Conservation (phyloP, 2,329 filamentous ascomycete genomes). For the Chrysosphaeria jannelii region DNA sequence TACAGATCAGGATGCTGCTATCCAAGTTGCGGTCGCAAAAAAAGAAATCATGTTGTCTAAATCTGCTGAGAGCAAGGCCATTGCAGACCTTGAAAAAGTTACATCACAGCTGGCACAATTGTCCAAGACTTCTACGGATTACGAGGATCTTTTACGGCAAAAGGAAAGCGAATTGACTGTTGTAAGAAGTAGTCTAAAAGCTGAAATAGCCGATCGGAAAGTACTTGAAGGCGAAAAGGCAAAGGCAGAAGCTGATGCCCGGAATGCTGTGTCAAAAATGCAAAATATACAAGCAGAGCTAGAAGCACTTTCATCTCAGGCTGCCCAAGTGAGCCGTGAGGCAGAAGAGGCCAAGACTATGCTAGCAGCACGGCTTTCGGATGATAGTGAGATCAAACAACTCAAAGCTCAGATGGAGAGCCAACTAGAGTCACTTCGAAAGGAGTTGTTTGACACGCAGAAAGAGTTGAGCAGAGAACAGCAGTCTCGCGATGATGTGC, state of each 20-base stretch:
- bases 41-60: conserved; percentile 54
- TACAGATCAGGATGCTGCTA: conserved; percentile 63
- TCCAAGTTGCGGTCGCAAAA: conserved; percentile 47
- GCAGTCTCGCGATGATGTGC: conserved; percentile 80
- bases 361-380: conserved; percentile 64
- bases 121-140: conserved; percentile 74
- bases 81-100: conserved; percentile 53
- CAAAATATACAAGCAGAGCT: conserved; percentile 70
- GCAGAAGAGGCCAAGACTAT: conserved; percentile 64
- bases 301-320: conserved; percentile 61
- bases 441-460: conserved; percentile 57
- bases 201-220: no score
- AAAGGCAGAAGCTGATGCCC: no score
- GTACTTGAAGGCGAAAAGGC: conserved; percentile 57
- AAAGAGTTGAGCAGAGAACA: conserved; percentile 71
- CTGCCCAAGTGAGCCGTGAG: conserved; percentile 61
- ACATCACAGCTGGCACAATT: conserved; percentile 66
- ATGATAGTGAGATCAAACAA: conserved; percentile 60
- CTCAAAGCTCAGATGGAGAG: conserved; percentile 58
- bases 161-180: conserved; percentile 85
- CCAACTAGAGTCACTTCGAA: conserved; percentile 67
- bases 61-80: conserved; percentile 43
- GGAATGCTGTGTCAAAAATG: conserved; percentile 41
- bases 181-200: no score
- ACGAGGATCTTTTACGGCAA: conserved; percentile 72